Conservation (phyloP, 331 rosid species). For the Malus hybrid region DNA sequence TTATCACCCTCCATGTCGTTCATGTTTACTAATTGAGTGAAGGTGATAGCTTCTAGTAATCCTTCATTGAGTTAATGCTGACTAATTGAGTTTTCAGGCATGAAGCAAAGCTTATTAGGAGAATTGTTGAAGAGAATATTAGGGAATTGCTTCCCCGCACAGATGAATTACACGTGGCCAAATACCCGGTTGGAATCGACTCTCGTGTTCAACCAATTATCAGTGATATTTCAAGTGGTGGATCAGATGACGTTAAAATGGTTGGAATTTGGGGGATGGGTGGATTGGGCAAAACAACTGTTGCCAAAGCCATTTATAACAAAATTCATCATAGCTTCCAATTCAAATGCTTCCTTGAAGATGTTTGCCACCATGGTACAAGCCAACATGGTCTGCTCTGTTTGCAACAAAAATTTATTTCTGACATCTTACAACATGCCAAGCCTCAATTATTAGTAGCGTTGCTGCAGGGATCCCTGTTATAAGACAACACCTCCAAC, state of each 20-base stretch:
- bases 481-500: neutral
- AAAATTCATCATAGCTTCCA: neutral
- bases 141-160: no score
- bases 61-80: no score
- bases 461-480: neutral
- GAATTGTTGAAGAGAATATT: no score
- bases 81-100: no score
- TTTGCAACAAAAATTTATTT: slow-evolving; percentile 1
- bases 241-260: neutral
- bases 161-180: no score
- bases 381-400: neutral
- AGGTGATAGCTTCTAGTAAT: no score
- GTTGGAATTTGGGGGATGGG: slow-evolving; percentile 21
- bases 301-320: slow-evolving; percentile 7
- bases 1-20: no score
- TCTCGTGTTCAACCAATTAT: no score
- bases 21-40: no score
- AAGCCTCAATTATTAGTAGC: neutral
- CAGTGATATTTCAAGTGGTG: neutral
- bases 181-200: no score
- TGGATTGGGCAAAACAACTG: slow-evolving; percentile 10
- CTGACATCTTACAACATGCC: neutral
- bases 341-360: neutral
- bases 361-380: no score
- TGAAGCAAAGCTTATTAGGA: no score